These are phyloP conservation scores for Aethionema arabicum DNA, from an alignment of 345 rosid species.

Conservation along the genomic window DNA sequence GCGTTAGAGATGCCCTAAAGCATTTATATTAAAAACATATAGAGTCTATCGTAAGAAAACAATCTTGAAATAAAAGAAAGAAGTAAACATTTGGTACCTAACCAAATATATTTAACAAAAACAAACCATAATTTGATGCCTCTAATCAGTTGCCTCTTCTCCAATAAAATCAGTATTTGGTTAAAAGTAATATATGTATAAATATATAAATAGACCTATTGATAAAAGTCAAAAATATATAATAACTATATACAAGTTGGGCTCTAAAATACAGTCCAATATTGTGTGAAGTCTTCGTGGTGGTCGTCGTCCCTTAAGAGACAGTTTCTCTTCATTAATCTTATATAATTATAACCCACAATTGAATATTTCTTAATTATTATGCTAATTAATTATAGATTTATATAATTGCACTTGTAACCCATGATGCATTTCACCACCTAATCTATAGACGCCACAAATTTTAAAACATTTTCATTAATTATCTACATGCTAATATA, in stretches of 20 bases:
- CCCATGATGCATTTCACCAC: constrained; percentile 27
- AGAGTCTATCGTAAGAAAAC: no score
- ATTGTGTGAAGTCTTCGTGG: constrained; percentile 15
- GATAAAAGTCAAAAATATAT: constrained; percentile 19
- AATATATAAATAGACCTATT: constrained; percentile 1
- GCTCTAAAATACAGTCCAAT: constrained; percentile 1
- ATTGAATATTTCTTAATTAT: background rate
- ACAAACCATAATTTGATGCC: no score
- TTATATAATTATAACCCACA: constrained; percentile 2
- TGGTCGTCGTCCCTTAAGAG: constrained; percentile 16
- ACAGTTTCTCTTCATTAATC: constrained; percentile 9
- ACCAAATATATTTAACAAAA: no score
- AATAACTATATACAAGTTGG: constrained; percentile 18
- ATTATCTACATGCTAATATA: background rate
- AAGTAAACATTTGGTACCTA: no score
- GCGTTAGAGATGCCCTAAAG: no score
- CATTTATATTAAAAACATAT: no score
- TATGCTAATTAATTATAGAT: constrained; percentile 15
- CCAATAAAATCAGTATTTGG: no score
- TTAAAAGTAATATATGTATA: no score
- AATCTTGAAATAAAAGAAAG: no score
- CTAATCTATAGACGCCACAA: constrained; percentile 14
- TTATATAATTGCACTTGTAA: constrained; percentile 25
- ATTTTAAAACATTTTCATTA: background rate
- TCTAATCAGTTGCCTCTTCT: no score